These are phyloP conservation scores for Aspergillus japonicus DNA, from an alignment of 2,329 filamentous ascomycete species.

Conservation along the genomic window DNA sequence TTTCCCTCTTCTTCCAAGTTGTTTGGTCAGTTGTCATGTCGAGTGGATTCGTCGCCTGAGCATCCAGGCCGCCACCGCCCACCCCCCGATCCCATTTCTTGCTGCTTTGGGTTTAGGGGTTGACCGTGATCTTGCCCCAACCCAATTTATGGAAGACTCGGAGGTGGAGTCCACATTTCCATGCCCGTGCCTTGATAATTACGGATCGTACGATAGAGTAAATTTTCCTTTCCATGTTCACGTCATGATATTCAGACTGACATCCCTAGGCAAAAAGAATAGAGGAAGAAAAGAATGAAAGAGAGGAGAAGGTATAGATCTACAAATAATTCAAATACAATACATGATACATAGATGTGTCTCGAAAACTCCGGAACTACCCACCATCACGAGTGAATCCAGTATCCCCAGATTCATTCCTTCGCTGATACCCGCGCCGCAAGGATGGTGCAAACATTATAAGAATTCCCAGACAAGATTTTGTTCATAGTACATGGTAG, in stretches of 20 bases:
- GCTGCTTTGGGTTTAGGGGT: conserved; percentile 7
- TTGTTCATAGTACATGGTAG: conserved; percentile 35
- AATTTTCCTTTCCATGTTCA: conserved; percentile 17
- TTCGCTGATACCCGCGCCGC: conserved; percentile 38
- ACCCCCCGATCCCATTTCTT: not conserved
- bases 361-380: conserved; percentile 36
- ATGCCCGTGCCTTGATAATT: not conserved
- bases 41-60: conserved; percentile 17
- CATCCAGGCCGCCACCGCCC: conserved; percentile 13
- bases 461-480: conserved; percentile 23
- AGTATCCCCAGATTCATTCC: conserved; percentile 26
- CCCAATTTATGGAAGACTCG: not conserved
- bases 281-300: conserved; percentile 14
- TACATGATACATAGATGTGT: conserved; percentile 37
- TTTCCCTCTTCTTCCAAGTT: conserved; percentile 5
- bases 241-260: conserved; percentile 18
- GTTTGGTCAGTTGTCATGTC: conserved; percentile 12
- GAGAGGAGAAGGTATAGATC: conserved; percentile 31
- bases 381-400: conserved; percentile 15
- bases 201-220: not conserved
- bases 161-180: not conserved
- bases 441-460: conserved; percentile 30
- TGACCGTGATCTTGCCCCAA: not conserved
- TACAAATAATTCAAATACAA: conserved; percentile 31
- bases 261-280: conserved; percentile 10